A percentile compares a stretch with the other conserved stretches of the same genome.
Conservation (phyloP, 179 eudicot genomes). For the Beta lomatogona region DNA sequence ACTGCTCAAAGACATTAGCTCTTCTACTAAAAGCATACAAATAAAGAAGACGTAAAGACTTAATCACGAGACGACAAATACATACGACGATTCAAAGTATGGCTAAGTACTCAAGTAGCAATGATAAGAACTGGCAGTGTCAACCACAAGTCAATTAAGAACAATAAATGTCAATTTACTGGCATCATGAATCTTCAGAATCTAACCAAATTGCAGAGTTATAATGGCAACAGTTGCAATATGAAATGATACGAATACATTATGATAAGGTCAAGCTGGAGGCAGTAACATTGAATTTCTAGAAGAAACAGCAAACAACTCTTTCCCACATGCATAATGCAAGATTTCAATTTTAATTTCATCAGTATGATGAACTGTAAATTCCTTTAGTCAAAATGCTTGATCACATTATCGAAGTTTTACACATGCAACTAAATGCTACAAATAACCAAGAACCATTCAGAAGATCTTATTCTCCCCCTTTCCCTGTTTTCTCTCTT, state of each 20-base stretch:
- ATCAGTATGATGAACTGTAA: not conserved
- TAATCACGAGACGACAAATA: not conserved
- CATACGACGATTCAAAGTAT: not conserved
- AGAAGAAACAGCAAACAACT: not conserved
- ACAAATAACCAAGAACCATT: not conserved
- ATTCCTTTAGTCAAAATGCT: not conserved
- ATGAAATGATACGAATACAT: not conserved
- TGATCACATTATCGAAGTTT: not conserved
- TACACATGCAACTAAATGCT: not conserved
- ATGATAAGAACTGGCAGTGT: not conserved
- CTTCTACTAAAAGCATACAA: not conserved
- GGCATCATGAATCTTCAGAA: not conserved
- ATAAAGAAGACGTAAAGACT: not conserved
- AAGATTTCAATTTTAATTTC: not conserved
- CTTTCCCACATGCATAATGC: not conserved
- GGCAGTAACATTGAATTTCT: not conserved
- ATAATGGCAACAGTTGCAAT: not conserved
- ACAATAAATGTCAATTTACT: not conserved
- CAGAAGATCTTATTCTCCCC: not conserved
- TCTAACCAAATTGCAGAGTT: not conserved
- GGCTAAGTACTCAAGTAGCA: not conserved
- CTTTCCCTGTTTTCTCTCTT: not conserved
- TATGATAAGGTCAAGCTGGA: not conserved
- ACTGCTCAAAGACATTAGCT: not conserved
- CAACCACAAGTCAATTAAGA: not conserved